A percentile compares a stretch with the other conserved stretches of the same genome.
Evolutionary conservation across 805 yeast species (phyloP).

Genomic region (Candida khao-thaluensis): DNA sequence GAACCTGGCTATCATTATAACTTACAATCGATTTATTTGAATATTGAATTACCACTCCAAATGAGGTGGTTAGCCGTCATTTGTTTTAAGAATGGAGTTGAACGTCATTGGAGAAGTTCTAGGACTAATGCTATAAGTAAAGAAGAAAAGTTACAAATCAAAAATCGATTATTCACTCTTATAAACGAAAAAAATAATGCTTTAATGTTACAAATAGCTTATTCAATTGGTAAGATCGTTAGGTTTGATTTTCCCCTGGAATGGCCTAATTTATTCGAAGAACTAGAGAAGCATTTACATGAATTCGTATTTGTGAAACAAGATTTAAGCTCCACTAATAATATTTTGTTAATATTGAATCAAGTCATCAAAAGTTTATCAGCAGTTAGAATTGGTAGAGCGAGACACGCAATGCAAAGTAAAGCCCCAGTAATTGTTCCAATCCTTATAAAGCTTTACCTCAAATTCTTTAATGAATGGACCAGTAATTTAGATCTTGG

Average conservation of each 20-base stretch:
- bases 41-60: slow-evolving; percentile 57
- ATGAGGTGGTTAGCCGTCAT: slow-evolving; percentile 85
- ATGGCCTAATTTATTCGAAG: slow-evolving; percentile 82
- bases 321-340: slow-evolving; percentile 56
- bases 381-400: slow-evolving; percentile 78
- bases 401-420: slow-evolving; percentile 73
- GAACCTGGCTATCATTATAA: slow-evolving; percentile 56
- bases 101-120: slow-evolving; percentile 77
- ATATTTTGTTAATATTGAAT: slow-evolving; percentile 64
- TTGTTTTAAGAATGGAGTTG: slow-evolving; percentile 84
- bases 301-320: slow-evolving; percentile 39
- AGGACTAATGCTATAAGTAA: slow-evolving; percentile 49
- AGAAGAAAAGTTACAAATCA: slow-evolving; percentile 70
- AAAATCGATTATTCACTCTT: slow-evolving; percentile 54
- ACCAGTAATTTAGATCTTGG: slow-evolving; percentile 47
- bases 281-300: slow-evolving; percentile 47
- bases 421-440: slow-evolving; percentile 66
- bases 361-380: slow-evolving; percentile 76
- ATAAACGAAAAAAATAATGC: slow-evolving; percentile 72
- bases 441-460: slow-evolving; percentile 58
- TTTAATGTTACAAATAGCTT: slow-evolving; percentile 79
- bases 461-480: slow-evolving; percentile 64
- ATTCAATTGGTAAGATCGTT: slow-evolving; percentile 73
- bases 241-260: slow-evolving; percentile 82
- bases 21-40: slow-evolving; percentile 59